Evolutionary conservation across 2,329 filamentous ascomycete species (phyloP).

Genomic region (Pseudofabraea citricarpa): DNA sequence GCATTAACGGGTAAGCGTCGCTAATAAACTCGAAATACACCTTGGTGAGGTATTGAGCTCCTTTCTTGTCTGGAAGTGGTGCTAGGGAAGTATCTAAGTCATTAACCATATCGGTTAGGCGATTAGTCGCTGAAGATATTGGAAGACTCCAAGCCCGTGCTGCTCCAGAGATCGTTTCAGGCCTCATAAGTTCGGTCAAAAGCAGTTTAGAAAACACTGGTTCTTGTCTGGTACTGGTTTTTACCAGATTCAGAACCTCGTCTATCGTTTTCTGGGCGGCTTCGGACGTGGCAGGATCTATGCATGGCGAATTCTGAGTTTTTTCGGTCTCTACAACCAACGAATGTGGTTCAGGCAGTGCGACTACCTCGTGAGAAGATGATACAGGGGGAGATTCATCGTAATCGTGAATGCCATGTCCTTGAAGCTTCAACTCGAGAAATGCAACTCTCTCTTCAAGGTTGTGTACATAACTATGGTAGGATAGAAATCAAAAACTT

Average conservation of each 20-base stretch:
- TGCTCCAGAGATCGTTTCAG: neutral
- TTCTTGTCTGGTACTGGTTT: neutral
- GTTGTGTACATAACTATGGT: slow-evolving; percentile 2
- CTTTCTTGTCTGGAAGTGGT: slow-evolving; percentile 2
- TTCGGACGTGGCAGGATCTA: neutral
- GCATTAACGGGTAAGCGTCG: neutral
- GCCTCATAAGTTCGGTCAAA: neutral
- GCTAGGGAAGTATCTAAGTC: neutral
- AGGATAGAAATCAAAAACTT: neutral
- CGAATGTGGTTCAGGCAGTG: neutral
- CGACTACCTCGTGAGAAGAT: neutral
- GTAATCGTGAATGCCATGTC: neutral
- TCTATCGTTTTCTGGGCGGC: neutral
- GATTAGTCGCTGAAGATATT: neutral
- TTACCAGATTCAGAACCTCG: neutral
- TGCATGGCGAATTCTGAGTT: neutral
- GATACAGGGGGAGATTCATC: neutral
- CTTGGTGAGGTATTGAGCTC: neutral
- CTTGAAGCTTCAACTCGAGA: slow-evolving; percentile 4
- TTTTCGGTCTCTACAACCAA: neutral
- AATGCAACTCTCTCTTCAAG: slow-evolving; percentile 6
- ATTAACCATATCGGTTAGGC: neutral
- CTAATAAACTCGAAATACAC: neutral
- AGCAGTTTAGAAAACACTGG: neutral
- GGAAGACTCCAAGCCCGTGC: neutral